A percentile compares a stretch with the other conserved stretches of the same genome.
These are phyloP conservation scores for Podospora comata DNA, from an alignment of 495 filamentous ascomycete genomes.

Conservation along the genomic window DNA sequence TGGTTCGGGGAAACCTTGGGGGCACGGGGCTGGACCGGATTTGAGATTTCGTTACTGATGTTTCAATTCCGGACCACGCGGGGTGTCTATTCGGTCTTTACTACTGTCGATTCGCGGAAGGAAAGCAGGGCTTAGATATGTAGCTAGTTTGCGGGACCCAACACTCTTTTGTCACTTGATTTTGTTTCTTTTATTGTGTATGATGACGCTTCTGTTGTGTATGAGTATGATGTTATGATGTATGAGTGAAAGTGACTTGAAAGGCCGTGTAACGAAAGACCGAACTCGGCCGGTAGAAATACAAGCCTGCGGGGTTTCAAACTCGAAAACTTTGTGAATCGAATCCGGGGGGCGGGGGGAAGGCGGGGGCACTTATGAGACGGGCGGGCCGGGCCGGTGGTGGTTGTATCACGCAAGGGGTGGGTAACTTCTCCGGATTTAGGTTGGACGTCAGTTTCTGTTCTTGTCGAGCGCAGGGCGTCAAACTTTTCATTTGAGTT, in stretches of 20 bases:
- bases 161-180: slow-evolving; percentile 20
- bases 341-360: background rate
- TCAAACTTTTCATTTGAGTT: background rate
- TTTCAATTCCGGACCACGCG: slow-evolving; percentile 11
- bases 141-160: slow-evolving; percentile 16
- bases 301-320: background rate
- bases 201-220: background rate
- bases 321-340: background rate
- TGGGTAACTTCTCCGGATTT: background rate
- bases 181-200: background rate
- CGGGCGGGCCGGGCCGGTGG: no score
- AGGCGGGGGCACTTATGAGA: background rate
- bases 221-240: background rate
- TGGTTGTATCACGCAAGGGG: background rate
- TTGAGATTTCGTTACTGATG: slow-evolving; percentile 11
- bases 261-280: background rate
- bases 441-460: background rate
- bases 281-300: background rate
- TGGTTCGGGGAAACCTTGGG: slow-evolving; percentile 14
- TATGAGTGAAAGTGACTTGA: background rate
- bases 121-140: slow-evolving; percentile 17
- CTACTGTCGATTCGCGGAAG: slow-evolving; percentile 19
- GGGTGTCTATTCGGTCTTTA: slow-evolving; percentile 32
- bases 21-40: slow-evolving; percentile 15
- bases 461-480: background rate